Base-by-base conservation (phyloP, 169 alveolate genomes). In the Plasmodium malariae region DNA sequence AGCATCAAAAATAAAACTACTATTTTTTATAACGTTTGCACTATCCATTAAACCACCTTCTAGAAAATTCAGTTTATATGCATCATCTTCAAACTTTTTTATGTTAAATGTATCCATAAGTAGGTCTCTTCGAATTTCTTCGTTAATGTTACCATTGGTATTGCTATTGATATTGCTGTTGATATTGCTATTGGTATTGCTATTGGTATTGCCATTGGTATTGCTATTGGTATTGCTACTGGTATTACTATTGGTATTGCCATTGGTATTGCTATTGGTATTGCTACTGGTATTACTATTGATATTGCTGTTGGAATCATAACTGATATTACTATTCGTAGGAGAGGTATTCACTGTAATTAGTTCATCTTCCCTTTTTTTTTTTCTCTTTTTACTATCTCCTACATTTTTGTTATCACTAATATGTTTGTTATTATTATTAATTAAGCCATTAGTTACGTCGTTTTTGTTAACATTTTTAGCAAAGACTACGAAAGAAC, bases 1-100 rank as follows among this genome's bases (percentile, higher is more conserved):
- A 37, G 89, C 68, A 68, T 76, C 74, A 76, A 60, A 62, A 62
- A 76, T 62, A 54, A 76, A 76, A 30, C 32, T 76, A 36, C 74
- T 54, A 34, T 62, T 76, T 62, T 76, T 76, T 48, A 62, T 0
- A 43, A 76, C 4, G 21, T 76, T 76, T 62, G 40, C 21, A 40
- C 45, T 49, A 67, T 7, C 62, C 45, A 17, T 14, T n/a, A 76
- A 54, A 26, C 24, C 57, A 21, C 30, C 67, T 21, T 48, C 89
- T 24, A 60, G 14, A 54, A 76, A 76, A 26, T 76, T 76, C 62
- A 62, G 43, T 65, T 62, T 76, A 67, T 76, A 76, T 32, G 40
- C 51, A 26, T 45, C 73, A 24, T 51, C 69, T 28, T 76, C 78
- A 21, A 43, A 62, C 43, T 63, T 65, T 63, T 32, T 76, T 21